phyloP scores from a whole-genome alignment of 2,329 filamentous ascomycete species.

The Trichoderma gracile region DNA sequence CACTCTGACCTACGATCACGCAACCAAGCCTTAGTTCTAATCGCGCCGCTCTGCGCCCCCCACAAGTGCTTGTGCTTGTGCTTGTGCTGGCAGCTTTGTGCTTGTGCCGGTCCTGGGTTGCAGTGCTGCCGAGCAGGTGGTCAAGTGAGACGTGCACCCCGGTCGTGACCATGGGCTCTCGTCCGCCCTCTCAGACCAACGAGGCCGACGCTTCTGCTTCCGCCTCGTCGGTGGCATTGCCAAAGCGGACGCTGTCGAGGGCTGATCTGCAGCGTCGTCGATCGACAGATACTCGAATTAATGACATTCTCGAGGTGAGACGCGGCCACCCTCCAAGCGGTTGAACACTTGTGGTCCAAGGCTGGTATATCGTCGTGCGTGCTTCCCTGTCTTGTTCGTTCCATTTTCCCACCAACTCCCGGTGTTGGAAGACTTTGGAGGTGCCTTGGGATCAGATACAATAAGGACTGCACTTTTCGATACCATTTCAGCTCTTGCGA shows the following conservation, averaged over 20 bases:
- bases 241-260: slow-evolving; percentile 29
- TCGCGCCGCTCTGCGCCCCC: slow-evolving; percentile 16
- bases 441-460: background rate
- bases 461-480: background rate
- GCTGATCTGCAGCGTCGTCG: slow-evolving; percentile 32
- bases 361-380: slow-evolving; percentile 11
- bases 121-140: background rate
- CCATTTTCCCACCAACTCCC: background rate
- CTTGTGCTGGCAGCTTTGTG: slow-evolving; percentile 1
- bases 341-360: slow-evolving; percentile 11
- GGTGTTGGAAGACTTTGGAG: background rate
- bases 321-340: slow-evolving; percentile 2
- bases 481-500: background rate
- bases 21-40: slow-evolving; percentile 13
- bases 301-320: slow-evolving; percentile 50
- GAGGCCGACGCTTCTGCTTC: slow-evolving; percentile 1
- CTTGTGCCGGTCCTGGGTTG: background rate
- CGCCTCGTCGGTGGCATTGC: slow-evolving; percentile 10
- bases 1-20: slow-evolving; percentile 19
- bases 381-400: background rate
- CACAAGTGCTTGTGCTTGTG: slow-evolving; percentile 11
- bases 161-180: slow-evolving; percentile 18
- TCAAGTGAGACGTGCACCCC: slow-evolving; percentile 21
- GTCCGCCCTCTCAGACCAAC: background rate
- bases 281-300: slow-evolving; percentile 45